Percentiles rank a stretch among this genome's conserved stretches.
phyloP scores from a whole-genome alignment of 1,284 basidiomycete genomes.

The Singerocomus rubriflavus region DNA sequence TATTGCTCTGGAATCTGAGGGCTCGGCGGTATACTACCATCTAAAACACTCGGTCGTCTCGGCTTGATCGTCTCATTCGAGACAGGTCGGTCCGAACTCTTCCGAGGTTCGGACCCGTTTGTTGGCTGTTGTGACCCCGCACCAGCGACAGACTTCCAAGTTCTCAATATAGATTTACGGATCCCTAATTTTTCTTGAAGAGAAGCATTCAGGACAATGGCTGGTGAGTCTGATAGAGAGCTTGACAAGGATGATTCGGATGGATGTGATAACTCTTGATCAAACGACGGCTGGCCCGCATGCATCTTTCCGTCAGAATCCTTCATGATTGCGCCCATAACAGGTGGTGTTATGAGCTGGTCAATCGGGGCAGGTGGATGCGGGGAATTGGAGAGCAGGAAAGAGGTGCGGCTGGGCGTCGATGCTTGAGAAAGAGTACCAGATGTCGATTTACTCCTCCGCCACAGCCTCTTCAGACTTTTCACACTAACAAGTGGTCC shows the following conservation, averaged over 20 bases:
- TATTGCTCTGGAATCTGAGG: slow-evolving; percentile 43
- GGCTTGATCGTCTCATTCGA: slow-evolving; percentile 33
- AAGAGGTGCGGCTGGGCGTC: slow-evolving; percentile 30
- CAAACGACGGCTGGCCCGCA: slow-evolving; percentile 52
- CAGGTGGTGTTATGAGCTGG: slow-evolving; percentile 18
- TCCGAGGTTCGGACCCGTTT: slow-evolving; percentile 32
- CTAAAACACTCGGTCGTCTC: slow-evolving; percentile 41
- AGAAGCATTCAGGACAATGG: slow-evolving; percentile 16
- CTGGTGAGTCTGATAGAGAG: slow-evolving; percentile 25
- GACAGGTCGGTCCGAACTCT: slow-evolving; percentile 29
- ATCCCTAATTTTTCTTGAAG: slow-evolving; percentile 38
- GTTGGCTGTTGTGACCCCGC: slow-evolving; percentile 26
- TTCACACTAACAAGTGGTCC: slow-evolving; percentile 59
- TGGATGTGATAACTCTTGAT: slow-evolving; percentile 66
- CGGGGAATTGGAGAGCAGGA: slow-evolving; percentile 17
- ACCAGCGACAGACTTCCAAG: slow-evolving; percentile 47
- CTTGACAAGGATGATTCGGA: slow-evolving; percentile 30
- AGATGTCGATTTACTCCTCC: slow-evolving; percentile 60
- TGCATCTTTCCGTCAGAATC: slow-evolving; percentile 22
- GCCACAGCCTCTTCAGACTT: slow-evolving; percentile 69
- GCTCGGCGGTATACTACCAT: slow-evolving; percentile 40
- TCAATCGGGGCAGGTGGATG: slow-evolving; percentile 21
- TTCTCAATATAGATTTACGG: slow-evolving; percentile 71
- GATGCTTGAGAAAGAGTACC: slow-evolving; percentile 27
- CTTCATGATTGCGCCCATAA: slow-evolving; percentile 10